A percentile compares a stretch with the other conserved stretches of the same genome.
Evolutionary conservation across 768 basidiomycete species (phyloP).

Genomic region (Lentinus tigrinus): DNA sequence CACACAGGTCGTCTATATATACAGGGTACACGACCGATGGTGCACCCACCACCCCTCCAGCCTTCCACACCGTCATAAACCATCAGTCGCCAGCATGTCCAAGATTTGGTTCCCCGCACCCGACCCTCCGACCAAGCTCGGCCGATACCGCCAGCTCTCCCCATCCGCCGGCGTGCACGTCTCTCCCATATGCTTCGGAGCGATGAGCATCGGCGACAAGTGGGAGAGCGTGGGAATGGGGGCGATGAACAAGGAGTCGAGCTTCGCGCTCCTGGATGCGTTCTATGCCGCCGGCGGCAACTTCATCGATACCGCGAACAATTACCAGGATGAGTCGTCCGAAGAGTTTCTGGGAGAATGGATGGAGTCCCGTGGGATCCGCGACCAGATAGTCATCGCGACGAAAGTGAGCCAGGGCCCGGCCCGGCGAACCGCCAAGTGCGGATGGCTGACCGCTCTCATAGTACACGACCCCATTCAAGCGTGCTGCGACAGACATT

Average conservation of each 20-base stretch:
- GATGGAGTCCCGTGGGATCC: slow-evolving; percentile 40
- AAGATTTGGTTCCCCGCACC: not conserved
- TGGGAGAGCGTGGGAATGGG: slow-evolving; percentile 40
- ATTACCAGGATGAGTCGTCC: slow-evolving; percentile 54
- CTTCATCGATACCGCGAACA: slow-evolving; percentile 48
- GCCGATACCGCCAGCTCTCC: slow-evolving; percentile 38
- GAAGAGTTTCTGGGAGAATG: slow-evolving; percentile 55
- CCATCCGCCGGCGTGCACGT: slow-evolving; percentile 45
- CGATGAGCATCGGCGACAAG: slow-evolving; percentile 47
- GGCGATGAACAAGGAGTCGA: slow-evolving; percentile 40
- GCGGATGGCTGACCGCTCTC: too few species aligned
- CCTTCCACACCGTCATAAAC: too few species aligned
- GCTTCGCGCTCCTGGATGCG: slow-evolving; percentile 48
- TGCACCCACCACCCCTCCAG: too few species aligned
- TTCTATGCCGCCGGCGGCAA: slow-evolving; percentile 47
- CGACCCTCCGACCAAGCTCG: slow-evolving; percentile 21
- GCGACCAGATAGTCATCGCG: slow-evolving; percentile 48
- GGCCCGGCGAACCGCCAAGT: too few species aligned
- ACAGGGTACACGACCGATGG: too few species aligned
- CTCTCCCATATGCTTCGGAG: slow-evolving; percentile 50
- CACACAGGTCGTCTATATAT: too few species aligned
- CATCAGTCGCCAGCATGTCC: not conserved
- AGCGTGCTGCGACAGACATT: slow-evolving; percentile 14
- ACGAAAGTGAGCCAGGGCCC: slow-evolving; percentile 34
- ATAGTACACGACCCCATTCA: slow-evolving; percentile 25